These are phyloP conservation scores for Cladosporium sphaerospermum DNA, from an alignment of 2,329 filamentous ascomycete genomes.

Conservation along the genomic window DNA sequence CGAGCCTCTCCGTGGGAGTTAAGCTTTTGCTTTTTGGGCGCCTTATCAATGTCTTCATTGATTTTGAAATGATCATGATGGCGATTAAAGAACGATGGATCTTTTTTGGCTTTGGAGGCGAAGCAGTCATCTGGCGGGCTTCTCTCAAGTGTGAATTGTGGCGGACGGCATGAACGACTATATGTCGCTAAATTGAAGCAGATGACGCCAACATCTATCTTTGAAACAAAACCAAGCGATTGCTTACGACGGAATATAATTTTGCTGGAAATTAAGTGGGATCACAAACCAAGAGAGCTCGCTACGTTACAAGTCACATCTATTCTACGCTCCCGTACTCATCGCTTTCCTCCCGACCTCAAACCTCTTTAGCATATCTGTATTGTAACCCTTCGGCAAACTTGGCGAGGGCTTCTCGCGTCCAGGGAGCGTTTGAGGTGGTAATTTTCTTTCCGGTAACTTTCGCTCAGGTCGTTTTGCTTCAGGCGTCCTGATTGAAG, in stretches of 20 bases:
- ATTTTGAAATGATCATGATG: background rate
- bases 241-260: background rate
- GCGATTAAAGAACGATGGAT: background rate
- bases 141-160: background rate
- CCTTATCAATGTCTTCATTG: background rate
- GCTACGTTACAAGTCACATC: background rate
- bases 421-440: background rate
- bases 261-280: background rate
- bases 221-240: background rate
- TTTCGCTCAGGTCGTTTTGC: background rate
- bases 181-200: background rate
- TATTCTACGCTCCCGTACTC: background rate
- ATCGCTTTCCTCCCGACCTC: constrained; percentile 5
- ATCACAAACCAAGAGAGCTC: background rate
- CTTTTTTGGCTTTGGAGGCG: background rate
- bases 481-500: background rate
- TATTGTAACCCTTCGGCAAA: background rate
- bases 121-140: background rate
- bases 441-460: background rate
- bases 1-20: constrained; percentile 25
- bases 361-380: constrained; percentile 1
- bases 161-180: no score
- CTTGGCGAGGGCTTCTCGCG: background rate
- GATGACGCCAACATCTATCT: background rate
- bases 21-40: constrained; percentile 9